Conservation (phyloP, 768 basidiomycete genomes). For the Tulasnella sp. region DNA sequence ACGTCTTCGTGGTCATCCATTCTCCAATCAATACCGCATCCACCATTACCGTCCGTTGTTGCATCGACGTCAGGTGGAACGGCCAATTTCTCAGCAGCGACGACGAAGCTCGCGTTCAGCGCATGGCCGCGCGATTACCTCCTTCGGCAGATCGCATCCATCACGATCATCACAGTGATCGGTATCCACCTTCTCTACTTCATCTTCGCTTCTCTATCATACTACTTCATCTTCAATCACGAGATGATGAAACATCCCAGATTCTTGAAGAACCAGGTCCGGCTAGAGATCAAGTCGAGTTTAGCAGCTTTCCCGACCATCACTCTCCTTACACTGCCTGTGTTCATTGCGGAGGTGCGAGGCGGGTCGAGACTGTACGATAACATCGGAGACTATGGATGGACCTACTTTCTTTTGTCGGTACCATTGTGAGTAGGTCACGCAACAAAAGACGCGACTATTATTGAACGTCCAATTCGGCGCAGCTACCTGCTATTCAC, state of each 20-base stretch:
- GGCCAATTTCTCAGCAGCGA: conserved; percentile 1
- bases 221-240: conserved; percentile 81
- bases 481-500: conserved; percentile 73
- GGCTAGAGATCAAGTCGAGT: conserved; percentile 61
- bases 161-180: conserved; percentile 58
- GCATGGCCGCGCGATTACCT: conserved; percentile 82
- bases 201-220: conserved; percentile 75
- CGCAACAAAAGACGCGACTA: not conserved
- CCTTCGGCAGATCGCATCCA: conserved; percentile 64
- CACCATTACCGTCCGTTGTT: conserved; percentile 21
- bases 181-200: conserved; percentile 86
- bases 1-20: conserved; percentile 14
- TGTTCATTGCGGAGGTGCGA: conserved; percentile 86
- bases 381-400: conserved; percentile 67
- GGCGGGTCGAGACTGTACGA: conserved; percentile 77
- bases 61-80: not conserved
- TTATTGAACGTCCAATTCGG: conserved; percentile 20
- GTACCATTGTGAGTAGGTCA: conserved; percentile 47
- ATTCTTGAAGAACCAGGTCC: conserved; percentile 77
- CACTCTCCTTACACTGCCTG: conserved; percentile 76
- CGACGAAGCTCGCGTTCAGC: not conserved
- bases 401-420: conserved; percentile 57
- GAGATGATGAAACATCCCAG: conserved; percentile 92
- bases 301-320: conserved; percentile 74
- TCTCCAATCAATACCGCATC: conserved; percentile 23